Evolutionary conservation across 1,284 basidiomycete species (phyloP).

Genomic region (Austroboletus niveus): DNA sequence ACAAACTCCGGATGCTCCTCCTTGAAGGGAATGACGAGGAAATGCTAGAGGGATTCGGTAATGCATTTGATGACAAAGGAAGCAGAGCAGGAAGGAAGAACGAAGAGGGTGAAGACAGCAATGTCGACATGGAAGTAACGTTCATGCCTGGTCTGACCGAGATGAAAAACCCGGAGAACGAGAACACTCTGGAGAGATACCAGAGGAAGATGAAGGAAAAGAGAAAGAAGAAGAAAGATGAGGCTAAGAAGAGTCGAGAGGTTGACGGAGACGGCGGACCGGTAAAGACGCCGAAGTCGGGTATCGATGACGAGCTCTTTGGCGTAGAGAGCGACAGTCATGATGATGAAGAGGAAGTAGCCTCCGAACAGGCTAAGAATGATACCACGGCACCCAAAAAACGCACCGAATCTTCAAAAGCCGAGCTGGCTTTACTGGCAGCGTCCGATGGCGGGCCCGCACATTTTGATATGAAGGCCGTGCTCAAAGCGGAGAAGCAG

Average conservation of each 20-base stretch:
- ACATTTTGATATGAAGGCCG: slow-evolving; percentile 92
- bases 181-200: slow-evolving; percentile 85
- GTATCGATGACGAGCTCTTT: slow-evolving; percentile 67
- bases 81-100: too few species aligned
- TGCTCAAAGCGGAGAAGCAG: slow-evolving; percentile 85
- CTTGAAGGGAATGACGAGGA: slow-evolving; percentile 64
- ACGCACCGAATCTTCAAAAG: slow-evolving; percentile 29
- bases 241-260: slow-evolving; percentile 38
- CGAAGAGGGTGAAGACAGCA: slow-evolving; percentile 43
- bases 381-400: slow-evolving; percentile 15
- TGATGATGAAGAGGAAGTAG: slow-evolving; percentile 32
- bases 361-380: slow-evolving; percentile 23
- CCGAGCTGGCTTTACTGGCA: slow-evolving; percentile 67
- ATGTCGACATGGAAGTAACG: slow-evolving; percentile 89
- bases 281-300: slow-evolving; percentile 23
- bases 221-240: slow-evolving; percentile 75
- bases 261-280: slow-evolving; percentile 23
- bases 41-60: slow-evolving; percentile 81
- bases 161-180: slow-evolving; percentile 54
- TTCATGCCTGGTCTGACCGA: slow-evolving; percentile 82
- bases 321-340: slow-evolving; percentile 43
- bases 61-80: slow-evolving; percentile 23
- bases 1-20: slow-evolving; percentile 69
- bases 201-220: slow-evolving; percentile 87
- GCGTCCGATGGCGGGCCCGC: slow-evolving; percentile 59